Percentiles rank a stretch among this genome's conserved stretches.
Evolutionary conservation across 1,284 basidiomycete genomes (phyloP).

Genomic region (Taiwanofungus camphoratus): DNA sequence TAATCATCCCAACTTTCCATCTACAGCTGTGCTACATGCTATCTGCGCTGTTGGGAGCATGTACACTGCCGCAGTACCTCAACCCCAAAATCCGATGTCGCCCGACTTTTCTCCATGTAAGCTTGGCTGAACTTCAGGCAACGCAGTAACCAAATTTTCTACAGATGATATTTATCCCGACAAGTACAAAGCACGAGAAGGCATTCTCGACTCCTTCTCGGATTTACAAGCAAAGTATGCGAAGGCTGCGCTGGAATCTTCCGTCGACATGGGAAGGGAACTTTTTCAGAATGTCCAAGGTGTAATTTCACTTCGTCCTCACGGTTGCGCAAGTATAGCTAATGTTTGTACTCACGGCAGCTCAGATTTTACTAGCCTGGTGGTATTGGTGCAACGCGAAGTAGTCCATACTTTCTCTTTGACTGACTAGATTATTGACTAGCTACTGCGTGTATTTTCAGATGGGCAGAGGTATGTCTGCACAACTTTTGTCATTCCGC

Average conservation of each 20-base stretch:
- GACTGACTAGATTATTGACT: neutral
- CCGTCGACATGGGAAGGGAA: constrained; percentile 46
- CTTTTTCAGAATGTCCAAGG: constrained; percentile 63
- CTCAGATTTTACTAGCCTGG: constrained; percentile 57
- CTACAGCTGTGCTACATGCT: constrained; percentile 60
- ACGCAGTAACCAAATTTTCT: neutral
- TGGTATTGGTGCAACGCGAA: constrained; percentile 70
- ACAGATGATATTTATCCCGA: constrained; percentile 51
- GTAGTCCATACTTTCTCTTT: constrained; percentile 28
- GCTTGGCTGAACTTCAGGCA: neutral
- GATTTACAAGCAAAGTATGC: constrained; percentile 61
- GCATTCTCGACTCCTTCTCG: constrained; percentile 53
- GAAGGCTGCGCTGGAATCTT: constrained; percentile 42
- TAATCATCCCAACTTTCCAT: constrained; percentile 67
- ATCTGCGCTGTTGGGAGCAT: constrained; percentile 71
- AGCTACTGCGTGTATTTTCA: constrained; percentile 19
- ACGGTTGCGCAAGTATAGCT: neutral
- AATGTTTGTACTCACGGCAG: constrained; percentile 32
- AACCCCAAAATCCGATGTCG: constrained; percentile 40
- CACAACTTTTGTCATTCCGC: neutral
- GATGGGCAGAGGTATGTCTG: constrained; percentile 63
- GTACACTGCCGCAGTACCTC: constrained; percentile 54
- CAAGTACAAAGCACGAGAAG: constrained; percentile 36
- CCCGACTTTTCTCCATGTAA: constrained; percentile 23
- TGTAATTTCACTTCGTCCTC: constrained; percentile 17